These are phyloP conservation scores for Fusarium avenaceum DNA, from an alignment of 2,329 filamentous ascomycete species.

Conservation along the genomic window DNA sequence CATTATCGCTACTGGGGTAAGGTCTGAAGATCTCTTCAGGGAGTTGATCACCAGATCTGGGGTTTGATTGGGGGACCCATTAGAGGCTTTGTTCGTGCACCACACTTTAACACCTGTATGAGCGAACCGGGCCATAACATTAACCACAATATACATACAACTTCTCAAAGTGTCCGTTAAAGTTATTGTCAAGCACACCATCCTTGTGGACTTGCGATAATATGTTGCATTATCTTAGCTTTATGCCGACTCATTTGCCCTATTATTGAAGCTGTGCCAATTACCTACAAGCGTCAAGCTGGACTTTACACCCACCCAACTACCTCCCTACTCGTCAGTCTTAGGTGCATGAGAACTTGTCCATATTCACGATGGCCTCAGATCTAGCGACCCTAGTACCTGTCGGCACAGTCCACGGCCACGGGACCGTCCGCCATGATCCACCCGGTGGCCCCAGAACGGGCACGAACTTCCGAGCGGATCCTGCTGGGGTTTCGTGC, in stretches of 20 bases:
- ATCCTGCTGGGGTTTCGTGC: slow-evolving; percentile 5
- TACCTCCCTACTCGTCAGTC: not conserved
- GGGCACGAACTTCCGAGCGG: slow-evolving; percentile 20
- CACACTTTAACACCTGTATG: slow-evolving; percentile 20
- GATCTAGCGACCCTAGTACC: slow-evolving; percentile 36
- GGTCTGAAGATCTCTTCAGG: slow-evolving; percentile 9
- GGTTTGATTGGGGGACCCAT: slow-evolving; percentile 3
- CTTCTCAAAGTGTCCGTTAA: not conserved
- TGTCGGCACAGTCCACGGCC: slow-evolving; percentile 11
- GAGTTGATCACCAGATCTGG: slow-evolving; percentile 1
- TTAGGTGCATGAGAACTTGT: slow-evolving; percentile 25
- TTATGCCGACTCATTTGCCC: not conserved
- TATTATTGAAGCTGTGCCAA: not conserved
- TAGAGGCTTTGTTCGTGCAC: not conserved
- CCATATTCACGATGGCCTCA: slow-evolving; percentile 39
- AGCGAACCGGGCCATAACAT: slow-evolving; percentile 20
- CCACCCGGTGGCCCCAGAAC: slow-evolving; percentile 27
- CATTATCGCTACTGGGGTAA: slow-evolving; percentile 1
- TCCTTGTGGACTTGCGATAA: not conserved
- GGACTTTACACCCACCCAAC: not conserved
- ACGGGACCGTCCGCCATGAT: slow-evolving; percentile 34
- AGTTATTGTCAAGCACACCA: not conserved
- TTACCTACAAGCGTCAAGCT: not conserved
- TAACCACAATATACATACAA: not conserved
- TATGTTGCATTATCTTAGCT: no score